These are phyloP conservation scores for Penicillium sp. DNA, from an alignment of 2,329 filamentous ascomycete genomes.

Conservation along the genomic window DNA sequence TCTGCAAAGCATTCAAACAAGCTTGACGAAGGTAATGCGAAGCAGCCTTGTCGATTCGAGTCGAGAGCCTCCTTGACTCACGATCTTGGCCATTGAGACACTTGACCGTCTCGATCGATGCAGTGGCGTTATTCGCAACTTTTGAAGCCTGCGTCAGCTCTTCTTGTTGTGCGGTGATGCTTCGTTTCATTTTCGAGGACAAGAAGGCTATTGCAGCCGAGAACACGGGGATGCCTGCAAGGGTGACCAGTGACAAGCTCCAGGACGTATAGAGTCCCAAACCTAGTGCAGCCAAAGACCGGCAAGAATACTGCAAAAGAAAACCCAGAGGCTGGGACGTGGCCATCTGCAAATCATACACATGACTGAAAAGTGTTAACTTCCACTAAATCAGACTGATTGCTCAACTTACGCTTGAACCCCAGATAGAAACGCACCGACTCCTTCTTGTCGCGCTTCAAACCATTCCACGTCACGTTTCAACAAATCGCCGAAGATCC, in stretches of 20 bases:
- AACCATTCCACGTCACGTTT: constrained; percentile 75
- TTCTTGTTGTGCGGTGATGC: constrained; percentile 62
- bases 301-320: constrained; percentile 58
- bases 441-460: constrained; percentile 64
- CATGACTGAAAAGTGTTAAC: constrained; percentile 54
- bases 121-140: constrained; percentile 61
- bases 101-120: constrained; percentile 78
- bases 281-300: constrained; percentile 58
- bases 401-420: constrained; percentile 60
- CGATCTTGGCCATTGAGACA: constrained; percentile 69
- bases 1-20: constrained; percentile 62
- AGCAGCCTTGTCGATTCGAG: constrained; percentile 54
- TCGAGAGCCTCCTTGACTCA: constrained; percentile 62
- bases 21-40: constrained; percentile 63
- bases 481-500: constrained; percentile 64
- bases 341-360: constrained; percentile 72
- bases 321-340: constrained; percentile 74
- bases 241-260: constrained; percentile 73
- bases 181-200: constrained; percentile 56
- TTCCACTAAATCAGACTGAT: not conserved
- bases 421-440: constrained; percentile 63
- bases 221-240: constrained; percentile 66
- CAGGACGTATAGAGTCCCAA: constrained; percentile 76
- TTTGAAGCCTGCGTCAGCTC: constrained; percentile 67
- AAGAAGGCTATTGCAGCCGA: constrained; percentile 55